Percentiles rank a stretch among this genome's conserved stretches.
Evolutionary conservation across 306 rosid species (phyloP).

Genomic region (Vigna hirtella): DNA sequence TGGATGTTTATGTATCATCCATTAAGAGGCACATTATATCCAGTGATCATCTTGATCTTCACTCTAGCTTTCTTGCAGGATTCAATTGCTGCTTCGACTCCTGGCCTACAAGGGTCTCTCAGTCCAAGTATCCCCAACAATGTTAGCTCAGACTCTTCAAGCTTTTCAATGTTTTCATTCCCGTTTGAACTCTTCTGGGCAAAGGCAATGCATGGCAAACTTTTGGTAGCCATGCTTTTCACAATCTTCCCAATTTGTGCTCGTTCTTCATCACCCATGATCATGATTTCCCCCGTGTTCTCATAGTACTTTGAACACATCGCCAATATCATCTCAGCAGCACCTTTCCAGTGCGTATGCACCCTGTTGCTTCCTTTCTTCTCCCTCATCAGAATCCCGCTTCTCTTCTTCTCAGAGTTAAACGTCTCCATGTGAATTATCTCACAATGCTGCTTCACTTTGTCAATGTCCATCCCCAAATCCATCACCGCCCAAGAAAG

Average conservation of each 20-base stretch:
- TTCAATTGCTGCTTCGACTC: slow-evolving; percentile 15
- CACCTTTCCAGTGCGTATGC: slow-evolving; percentile 23
- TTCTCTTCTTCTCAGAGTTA: slow-evolving; percentile 9
- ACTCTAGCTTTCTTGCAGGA: slow-evolving; percentile 4
- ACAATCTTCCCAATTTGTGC: slow-evolving; percentile 1
- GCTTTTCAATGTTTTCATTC: background rate
- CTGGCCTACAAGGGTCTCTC: slow-evolving; percentile 22
- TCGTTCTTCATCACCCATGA: slow-evolving; percentile 1
- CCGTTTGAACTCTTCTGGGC: background rate
- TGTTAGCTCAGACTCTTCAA: background rate
- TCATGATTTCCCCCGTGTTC: background rate
- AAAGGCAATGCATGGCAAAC: slow-evolving; percentile 30
- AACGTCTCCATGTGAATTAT: slow-evolving; percentile 11
- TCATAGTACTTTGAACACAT: slow-evolving; percentile 16
- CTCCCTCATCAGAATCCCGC: slow-evolving; percentile 17
- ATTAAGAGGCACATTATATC: slow-evolving; percentile 4
- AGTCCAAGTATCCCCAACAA: slow-evolving; percentile 8
- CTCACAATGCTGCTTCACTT: slow-evolving; percentile 6
- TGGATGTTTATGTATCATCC: background rate
- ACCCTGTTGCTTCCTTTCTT: background rate
- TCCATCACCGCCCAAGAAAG: slow-evolving; percentile 10
- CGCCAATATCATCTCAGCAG: slow-evolving; percentile 8
- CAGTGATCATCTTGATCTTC: slow-evolving; percentile 17
- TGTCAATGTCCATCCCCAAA: background rate
- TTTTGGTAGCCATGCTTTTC: slow-evolving; percentile 1